Evolutionary conservation across 371 early-diverging fungal genomes (phyloP).

Genomic region (Mortierella sp.): DNA sequence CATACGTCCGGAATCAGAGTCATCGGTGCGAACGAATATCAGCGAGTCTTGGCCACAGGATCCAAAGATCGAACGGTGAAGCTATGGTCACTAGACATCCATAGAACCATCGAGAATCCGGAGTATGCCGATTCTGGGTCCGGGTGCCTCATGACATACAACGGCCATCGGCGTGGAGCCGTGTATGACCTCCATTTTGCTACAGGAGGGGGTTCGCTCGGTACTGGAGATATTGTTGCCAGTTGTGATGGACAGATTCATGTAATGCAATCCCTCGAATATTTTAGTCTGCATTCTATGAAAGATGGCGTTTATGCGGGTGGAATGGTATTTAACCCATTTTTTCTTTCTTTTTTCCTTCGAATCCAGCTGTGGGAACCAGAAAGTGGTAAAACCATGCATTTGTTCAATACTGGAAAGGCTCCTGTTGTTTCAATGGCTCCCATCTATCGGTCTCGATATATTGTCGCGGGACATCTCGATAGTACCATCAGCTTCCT

Average conservation of each 20-base stretch:
- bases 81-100: constrained; percentile 76
- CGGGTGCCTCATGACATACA: constrained; percentile 69
- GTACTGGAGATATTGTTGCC: constrained; percentile 65
- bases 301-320: no score
- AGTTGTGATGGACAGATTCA: constrained; percentile 77
- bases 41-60: constrained; percentile 70
- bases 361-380: constrained; percentile 68
- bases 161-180: constrained; percentile 65
- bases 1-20: constrained; percentile 65
- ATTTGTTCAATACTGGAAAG: constrained; percentile 65
- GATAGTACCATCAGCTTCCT: constrained; percentile 49
- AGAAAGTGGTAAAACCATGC: constrained; percentile 64
- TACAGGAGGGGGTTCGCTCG: constrained; percentile 59
- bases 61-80: constrained; percentile 76
- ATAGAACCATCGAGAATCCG: constrained; percentile 70
- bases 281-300: no score
- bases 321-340: no score
- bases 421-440: constrained; percentile 63
- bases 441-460: constrained; percentile 67
- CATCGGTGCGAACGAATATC: constrained; percentile 68
- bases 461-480: constrained; percentile 63
- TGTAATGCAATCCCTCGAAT: no score
- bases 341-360: not conserved
- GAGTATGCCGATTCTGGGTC: constrained; percentile 64
- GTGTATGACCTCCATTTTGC: constrained; percentile 69